A percentile compares a stretch with the other conserved stretches of the same genome.
Evolutionary conservation across 306 rosid species (phyloP).

Genomic region (Castanea sativa): DNA sequence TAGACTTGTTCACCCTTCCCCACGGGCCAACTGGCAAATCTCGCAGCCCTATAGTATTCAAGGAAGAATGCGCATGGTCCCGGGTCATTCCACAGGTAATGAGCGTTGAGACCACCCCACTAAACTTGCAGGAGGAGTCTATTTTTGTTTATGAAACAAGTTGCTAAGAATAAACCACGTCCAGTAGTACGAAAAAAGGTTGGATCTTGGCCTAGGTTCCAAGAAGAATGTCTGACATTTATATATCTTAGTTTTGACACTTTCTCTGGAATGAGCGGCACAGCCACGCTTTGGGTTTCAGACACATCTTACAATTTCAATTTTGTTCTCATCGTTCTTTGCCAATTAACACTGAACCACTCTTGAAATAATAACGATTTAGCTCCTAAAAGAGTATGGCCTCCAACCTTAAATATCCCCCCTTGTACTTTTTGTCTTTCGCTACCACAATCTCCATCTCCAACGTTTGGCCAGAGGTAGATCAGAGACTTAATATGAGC

Average conservation of each 20-base stretch:
- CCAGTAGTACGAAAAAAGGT: no score
- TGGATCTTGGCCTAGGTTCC: not conserved
- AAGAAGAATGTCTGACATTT: not conserved
- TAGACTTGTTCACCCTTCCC: no score
- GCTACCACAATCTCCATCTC: not conserved
- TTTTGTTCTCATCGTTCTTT: not conserved
- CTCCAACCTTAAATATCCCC: not conserved
- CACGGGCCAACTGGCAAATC: not conserved
- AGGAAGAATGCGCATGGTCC: no score
- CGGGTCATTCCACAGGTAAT: not conserved
- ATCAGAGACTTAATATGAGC: not conserved
- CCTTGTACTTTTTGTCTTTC: not conserved
- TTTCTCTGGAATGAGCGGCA: not conserved
- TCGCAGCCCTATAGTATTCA: not conserved
- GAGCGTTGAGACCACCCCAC: not conserved
- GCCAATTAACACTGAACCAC: slow-evolving; percentile 20
- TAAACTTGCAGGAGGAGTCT: not conserved
- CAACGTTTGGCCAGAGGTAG: not conserved
- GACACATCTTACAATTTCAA: not conserved
- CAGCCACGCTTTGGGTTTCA: not conserved
- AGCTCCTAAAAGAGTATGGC: not conserved
- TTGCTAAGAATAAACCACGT: not conserved
- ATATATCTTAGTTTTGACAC: not conserved
- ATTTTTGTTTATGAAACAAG: not conserved
- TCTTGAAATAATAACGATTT: not conserved